A percentile compares a stretch with the other conserved stretches of the same genome.
Conservation (phyloP, 768 basidiomycete species). For the Boletus eberwhitei region DNA sequence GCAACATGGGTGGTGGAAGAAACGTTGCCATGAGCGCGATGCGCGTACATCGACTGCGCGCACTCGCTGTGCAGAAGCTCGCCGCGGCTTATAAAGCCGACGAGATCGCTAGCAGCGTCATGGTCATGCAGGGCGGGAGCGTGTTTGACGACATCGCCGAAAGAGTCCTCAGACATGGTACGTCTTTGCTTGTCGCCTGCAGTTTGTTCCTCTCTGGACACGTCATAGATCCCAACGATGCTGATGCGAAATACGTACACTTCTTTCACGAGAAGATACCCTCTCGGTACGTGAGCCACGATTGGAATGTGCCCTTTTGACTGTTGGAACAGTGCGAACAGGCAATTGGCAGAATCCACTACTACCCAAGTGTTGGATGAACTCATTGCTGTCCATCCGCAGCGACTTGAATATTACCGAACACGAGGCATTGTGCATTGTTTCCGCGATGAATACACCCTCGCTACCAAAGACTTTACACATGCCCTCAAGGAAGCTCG, state of each 20-base stretch:
- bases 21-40: conserved; percentile 82
- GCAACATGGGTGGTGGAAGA: conserved; percentile 55
- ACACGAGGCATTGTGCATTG: conserved; percentile 90
- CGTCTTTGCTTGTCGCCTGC: conserved; percentile 16
- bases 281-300: conserved; percentile 59
- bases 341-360: conserved; percentile 84
- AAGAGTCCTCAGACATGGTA: conserved; percentile 70
- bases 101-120: conserved; percentile 89
- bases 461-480: conserved; percentile 79
- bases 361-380: conserved; percentile 75
- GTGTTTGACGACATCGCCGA: conserved; percentile 93
- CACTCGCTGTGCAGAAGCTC: conserved; percentile 81
- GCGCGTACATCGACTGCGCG: conserved; percentile 76
- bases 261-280: conserved; percentile 97
- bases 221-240: conserved; percentile 63
- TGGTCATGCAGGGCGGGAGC: conserved; percentile 93
- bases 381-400: conserved; percentile 69
- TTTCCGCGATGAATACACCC: conserved; percentile 78
- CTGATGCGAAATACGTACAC: conserved; percentile 83
- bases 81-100: conserved; percentile 84
- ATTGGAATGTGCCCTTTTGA: conserved; percentile 8
- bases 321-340: conserved; percentile 32
- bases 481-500: conserved; percentile 76
- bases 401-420: conserved; percentile 79
- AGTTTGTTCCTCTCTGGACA: background rate